These are phyloP conservation scores for Marsdenia floribunda DNA, from an alignment of 257 asterid genomes.

Conservation along the genomic window DNA sequence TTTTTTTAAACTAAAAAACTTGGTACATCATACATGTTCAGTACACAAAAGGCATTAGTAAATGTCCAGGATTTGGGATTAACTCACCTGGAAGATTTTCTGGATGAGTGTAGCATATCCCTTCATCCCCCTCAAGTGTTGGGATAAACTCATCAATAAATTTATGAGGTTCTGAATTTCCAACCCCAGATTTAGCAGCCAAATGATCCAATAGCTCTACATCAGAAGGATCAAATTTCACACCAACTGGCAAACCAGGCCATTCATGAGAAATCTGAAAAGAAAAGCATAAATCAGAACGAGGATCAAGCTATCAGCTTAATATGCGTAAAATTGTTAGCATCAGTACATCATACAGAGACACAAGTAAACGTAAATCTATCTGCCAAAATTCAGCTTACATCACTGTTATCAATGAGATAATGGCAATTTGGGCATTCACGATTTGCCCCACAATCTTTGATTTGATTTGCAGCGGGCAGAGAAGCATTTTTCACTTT, in stretches of 20 bases:
- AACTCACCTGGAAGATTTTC: constrained; percentile 92
- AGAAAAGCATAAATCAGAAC: constrained; percentile 5
- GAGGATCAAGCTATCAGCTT: background rate
- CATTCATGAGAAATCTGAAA: constrained; percentile 56
- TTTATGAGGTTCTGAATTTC: constrained; percentile 40
- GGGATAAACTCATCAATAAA: constrained; percentile 81
- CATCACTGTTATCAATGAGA: constrained; percentile 58
- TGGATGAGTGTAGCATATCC: constrained; percentile 90
- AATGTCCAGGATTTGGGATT: background rate
- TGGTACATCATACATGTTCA: background rate
- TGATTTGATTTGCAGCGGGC: constrained; percentile 41
- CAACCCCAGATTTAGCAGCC: constrained; percentile 69
- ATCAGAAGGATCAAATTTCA: constrained; percentile 89
- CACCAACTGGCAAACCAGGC: constrained; percentile 89
- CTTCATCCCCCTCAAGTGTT: constrained; percentile 62
- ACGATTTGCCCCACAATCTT: constrained; percentile 61
- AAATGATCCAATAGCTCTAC: constrained; percentile 70
- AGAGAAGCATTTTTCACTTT: constrained; percentile 68
- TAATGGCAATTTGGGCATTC: constrained; percentile 67
- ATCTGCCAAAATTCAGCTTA: constrained; percentile 30
- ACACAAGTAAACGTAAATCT: background rate
- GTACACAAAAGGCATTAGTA: background rate
- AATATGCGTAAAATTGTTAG: background rate
- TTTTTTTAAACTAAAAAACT: background rate
- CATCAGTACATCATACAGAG: background rate